Percentiles rank a stretch among this genome's conserved stretches.
Evolutionary conservation across 495 filamentous ascomycete genomes (phyloP).

Genomic region (Recurvomyces mirabilis): DNA sequence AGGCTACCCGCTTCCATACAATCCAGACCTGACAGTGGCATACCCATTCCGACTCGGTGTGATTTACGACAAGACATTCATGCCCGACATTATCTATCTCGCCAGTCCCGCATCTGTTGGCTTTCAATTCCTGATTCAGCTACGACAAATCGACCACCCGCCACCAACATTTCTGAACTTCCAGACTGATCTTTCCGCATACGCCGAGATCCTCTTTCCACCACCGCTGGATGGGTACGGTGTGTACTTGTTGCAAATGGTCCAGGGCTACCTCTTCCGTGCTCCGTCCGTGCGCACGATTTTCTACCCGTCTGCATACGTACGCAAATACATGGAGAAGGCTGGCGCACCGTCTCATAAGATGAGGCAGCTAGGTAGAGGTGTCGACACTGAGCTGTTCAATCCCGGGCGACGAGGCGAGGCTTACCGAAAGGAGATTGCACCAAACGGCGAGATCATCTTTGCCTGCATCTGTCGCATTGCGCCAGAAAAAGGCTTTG

Average conservation of each 20-base stretch:
- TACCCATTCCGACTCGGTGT: conserved; percentile 49
- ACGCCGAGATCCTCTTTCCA: conserved; percentile 50
- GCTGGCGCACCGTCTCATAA: conserved; percentile 39
- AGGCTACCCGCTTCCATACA: conserved; percentile 53
- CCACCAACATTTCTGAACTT: conserved; percentile 50
- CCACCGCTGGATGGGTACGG: conserved; percentile 43
- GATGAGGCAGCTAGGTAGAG: conserved; percentile 44
- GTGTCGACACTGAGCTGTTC: conserved; percentile 50
- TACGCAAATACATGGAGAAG: conserved; percentile 43
- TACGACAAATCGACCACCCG: conserved; percentile 41
- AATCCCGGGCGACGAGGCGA: conserved; percentile 38
- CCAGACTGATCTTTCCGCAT: conserved; percentile 54
- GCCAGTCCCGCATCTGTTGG: conserved; percentile 54
- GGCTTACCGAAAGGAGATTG: conserved; percentile 37
- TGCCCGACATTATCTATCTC: conserved; percentile 49
- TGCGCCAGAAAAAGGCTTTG: conserved; percentile 55
- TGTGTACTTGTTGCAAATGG: conserved; percentile 41
- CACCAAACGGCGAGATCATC: conserved; percentile 47
- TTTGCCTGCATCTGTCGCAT: conserved; percentile 48
- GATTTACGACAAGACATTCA: conserved; percentile 42
- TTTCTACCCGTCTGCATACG: conserved; percentile 50
- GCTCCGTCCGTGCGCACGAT: conserved; percentile 45
- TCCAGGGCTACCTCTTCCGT: conserved; percentile 50
- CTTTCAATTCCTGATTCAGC: conserved; percentile 51
- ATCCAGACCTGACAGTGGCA: conserved; percentile 50